Conservation (phyloP, 2,329 filamentous ascomycete species). For the Aspergillus terreus region DNA sequence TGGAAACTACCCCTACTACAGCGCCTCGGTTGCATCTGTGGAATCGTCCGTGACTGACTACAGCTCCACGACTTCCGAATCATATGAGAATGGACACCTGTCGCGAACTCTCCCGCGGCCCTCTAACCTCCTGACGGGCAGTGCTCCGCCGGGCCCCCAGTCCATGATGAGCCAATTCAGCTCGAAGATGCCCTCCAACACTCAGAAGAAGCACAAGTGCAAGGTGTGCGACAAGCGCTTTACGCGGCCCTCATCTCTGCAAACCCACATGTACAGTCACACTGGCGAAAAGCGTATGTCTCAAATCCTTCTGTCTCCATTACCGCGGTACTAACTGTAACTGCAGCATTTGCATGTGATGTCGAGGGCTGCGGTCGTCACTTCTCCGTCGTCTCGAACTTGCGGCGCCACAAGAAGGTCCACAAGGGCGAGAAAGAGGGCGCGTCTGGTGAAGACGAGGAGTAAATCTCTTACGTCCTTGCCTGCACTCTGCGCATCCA, state of each 20-base stretch:
- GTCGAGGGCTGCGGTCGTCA: constrained; percentile 92
- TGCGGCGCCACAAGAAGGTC: constrained; percentile 91
- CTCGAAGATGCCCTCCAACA: constrained; percentile 91
- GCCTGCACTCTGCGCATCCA: background rate
- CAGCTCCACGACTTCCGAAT: constrained; percentile 80
- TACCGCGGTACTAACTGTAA: constrained; percentile 16
- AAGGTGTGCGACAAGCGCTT: constrained; percentile 98
- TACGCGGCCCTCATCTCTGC: constrained; percentile 86
- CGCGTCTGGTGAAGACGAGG: constrained; percentile 39
- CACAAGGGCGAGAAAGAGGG: constrained; percentile 65
- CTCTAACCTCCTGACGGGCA: constrained; percentile 59
- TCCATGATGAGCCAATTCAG: constrained; percentile 99
- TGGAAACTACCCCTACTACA: constrained; percentile 79
- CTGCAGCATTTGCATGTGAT: constrained; percentile 82
- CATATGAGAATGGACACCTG: constrained; percentile 67
- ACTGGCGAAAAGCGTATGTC: constrained; percentile 95
- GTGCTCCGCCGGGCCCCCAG: constrained; percentile 76
- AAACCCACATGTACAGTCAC: constrained; percentile 98
- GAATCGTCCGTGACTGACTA: constrained; percentile 88
- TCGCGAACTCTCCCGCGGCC: constrained; percentile 82
- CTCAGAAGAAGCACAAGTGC: constrained; percentile 99
- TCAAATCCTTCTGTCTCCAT: background rate
- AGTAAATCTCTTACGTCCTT: constrained; percentile 22
- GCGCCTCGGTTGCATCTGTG: constrained; percentile 64
- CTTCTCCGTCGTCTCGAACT: constrained; percentile 95